Base-by-base conservation (phyloP, 441 rosid genomes). In the Oxalis stricta region DNA sequence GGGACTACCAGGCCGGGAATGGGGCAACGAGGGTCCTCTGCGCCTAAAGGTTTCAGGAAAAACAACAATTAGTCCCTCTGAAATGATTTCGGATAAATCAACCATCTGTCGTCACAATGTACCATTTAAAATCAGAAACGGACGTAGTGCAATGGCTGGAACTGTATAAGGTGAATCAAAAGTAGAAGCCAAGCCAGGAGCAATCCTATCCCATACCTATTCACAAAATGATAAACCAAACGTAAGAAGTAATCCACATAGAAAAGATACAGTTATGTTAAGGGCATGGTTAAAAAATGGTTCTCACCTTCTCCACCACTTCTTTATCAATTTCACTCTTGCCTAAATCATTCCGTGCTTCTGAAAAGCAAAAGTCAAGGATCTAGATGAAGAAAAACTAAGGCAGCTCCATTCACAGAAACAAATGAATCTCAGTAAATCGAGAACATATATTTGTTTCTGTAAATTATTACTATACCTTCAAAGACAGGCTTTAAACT, bases 121-220 rank as follows among this genome's bases (percentile, higher is more conserved):
- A 91, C 96, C 96, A 38, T 77, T 78, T 32, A 78, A 29, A 50
- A 86, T 76, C 67, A 77, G 54, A 52, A 86, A 70, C 14, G 94
- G 87, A 2, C 95, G 82, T 19, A 79, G 85, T 30, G 82, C 81
- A 56, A 84, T 77, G 48, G 70, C 65, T 18, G 84, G 77, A 46
- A 91, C 30, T 3, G 86, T 81, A 61, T 72, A 53, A 15, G 86
- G 95, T 0, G 95, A 56, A 60, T 91, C 96, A 48, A 91, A 79
- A 23, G 58, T 48, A 37, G 84, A 79, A 18, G 84, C 86, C 61
- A 91, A 51, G 45, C 92, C 94, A 44, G 96, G 95, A 55, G 96
- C 91, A 53, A 86, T 86, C 64, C 84, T 79, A 61, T 77, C 64
- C 99, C 99, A 91, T 10, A 91, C 96, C 99, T 91, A 68, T 31